Evolutionary conservation across 1,284 basidiomycete species (phyloP), one percentile per base, ranked within the genome.

Genomic region (Sphagnurus paluster): DNA sequence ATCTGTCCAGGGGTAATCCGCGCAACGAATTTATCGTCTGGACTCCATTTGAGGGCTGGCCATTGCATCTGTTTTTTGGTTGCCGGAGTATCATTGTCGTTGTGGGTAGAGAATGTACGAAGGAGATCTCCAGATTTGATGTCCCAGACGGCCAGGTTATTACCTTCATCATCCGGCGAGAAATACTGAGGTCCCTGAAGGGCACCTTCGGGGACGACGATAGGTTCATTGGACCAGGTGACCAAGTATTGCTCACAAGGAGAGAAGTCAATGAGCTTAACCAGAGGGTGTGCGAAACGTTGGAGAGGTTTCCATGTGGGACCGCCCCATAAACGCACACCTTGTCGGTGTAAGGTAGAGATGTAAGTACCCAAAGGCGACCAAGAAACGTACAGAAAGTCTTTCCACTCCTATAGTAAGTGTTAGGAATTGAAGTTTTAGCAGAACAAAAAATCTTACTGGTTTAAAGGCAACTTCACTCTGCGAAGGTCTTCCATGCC

Each of bases 101-200:
- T 71, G 35, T 70, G 67, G n/a, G 82, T 79, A 16, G 93, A 87
- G 74, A 99, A 99, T 2, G 96, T 96, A 48, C 97, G 91, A 44
- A 99, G 81, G 24, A 98, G 80, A 57, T 90, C 81, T 25, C 92
- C 93, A 13, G 95, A 90, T 69, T 93, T 93, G 71, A 97, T 85
- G 60, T 99, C 95, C 97, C 97, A 99, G 20, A 99, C 84, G 47
- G 96, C 97, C 55, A 98, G 84, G 61, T 95, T 91, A 72, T 98
- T 95, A 30, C 96, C 97, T 71, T 98, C 94, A 66, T 99, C 97
- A 56, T 94, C 93, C 8, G 89, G 83, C 37, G 92, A 90, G 70
- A 96, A 93, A 61, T 84, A 90, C 60, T 90, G 87, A 43, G 92
- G 82, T 24, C 90, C 89, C 69, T 91, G 85, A 47, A 81, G 73